phyloP scores from a whole-genome alignment of 495 filamentous ascomycete genomes.

The Echria macrotheca region DNA sequence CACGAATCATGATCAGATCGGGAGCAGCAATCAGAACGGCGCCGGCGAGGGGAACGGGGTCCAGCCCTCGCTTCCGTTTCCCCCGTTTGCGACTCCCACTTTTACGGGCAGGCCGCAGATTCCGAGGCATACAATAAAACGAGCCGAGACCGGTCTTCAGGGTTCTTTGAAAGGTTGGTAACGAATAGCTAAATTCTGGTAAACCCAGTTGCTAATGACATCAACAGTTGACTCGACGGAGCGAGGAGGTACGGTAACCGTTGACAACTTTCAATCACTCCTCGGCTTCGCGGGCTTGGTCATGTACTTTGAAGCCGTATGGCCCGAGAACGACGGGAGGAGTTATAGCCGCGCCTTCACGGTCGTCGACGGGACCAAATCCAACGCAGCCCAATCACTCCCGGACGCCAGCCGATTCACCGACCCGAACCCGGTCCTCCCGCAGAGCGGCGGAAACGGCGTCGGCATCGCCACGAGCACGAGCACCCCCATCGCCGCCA shows the following conservation, averaged over 20 bases:
- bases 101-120: too few species aligned
- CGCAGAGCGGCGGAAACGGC: not conserved
- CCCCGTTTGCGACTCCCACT: too few species aligned
- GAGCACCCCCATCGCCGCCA: not conserved
- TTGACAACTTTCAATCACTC: not conserved
- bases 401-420: not conserved
- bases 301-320: slow-evolving; percentile 19
- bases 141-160: too few species aligned
- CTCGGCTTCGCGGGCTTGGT: not conserved
- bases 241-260: not conserved
- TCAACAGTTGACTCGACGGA: not conserved
- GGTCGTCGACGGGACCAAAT: not conserved
- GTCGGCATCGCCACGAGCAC: not conserved
- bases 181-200: too few species aligned
- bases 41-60: too few species aligned
- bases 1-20: too few species aligned
- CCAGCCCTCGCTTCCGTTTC: too few species aligned
- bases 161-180: too few species aligned
- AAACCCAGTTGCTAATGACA: too few species aligned
- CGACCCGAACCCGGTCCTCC: not conserved
- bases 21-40: too few species aligned
- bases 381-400: not conserved
- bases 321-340: not conserved
- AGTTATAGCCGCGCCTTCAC: slow-evolving; percentile 20
- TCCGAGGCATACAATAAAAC: too few species aligned